Percentiles rank a stretch among this genome's conserved stretches.
phyloP scores from a whole-genome alignment of 495 filamentous ascomycete genomes.

The Lepraria neglecta region DNA sequence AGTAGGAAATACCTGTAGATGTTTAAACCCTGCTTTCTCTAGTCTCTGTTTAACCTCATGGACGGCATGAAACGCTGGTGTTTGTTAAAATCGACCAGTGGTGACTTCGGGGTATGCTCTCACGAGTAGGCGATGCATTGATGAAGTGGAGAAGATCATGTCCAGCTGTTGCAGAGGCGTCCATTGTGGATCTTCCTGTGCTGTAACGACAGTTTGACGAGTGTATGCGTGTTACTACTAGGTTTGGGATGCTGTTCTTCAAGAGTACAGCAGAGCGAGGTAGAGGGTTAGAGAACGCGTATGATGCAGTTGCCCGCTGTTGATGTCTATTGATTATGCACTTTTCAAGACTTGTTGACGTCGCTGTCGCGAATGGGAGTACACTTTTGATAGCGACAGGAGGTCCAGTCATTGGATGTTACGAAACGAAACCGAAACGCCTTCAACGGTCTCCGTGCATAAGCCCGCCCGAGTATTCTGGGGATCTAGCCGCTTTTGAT shows the following conservation, averaged over 20 bases:
- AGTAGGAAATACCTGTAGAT: conserved; percentile 56
- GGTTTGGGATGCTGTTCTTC: neutral
- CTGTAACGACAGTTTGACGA: neutral
- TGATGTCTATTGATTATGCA: neutral
- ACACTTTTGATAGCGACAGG: neutral
- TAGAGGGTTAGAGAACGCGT: neutral
- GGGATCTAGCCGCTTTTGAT: conserved; percentile 10
- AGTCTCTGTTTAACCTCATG: conserved; percentile 67
- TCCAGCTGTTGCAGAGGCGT: conserved; percentile 56
- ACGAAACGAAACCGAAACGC: conserved; percentile 1
- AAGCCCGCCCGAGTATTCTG: neutral
- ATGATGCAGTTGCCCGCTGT: neutral
- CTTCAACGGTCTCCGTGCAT: conserved; percentile 8
- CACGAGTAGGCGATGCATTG: conserved; percentile 91
- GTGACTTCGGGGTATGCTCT: neutral
- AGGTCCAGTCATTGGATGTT: conserved; percentile 7
- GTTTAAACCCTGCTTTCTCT: conserved; percentile 72
- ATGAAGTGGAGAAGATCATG: conserved; percentile 88
- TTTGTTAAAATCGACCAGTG: conserved; percentile 6
- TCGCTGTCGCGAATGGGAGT: neutral
- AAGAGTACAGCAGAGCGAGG: neutral
- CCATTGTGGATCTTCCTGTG: conserved; percentile 43
- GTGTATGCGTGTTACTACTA: neutral
- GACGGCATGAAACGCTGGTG: conserved; percentile 87
- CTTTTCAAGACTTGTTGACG: conserved; percentile 1